phyloP scores from a whole-genome alignment of 169 alveolate species.

The Cryptosporidium tyzzeri region DNA sequence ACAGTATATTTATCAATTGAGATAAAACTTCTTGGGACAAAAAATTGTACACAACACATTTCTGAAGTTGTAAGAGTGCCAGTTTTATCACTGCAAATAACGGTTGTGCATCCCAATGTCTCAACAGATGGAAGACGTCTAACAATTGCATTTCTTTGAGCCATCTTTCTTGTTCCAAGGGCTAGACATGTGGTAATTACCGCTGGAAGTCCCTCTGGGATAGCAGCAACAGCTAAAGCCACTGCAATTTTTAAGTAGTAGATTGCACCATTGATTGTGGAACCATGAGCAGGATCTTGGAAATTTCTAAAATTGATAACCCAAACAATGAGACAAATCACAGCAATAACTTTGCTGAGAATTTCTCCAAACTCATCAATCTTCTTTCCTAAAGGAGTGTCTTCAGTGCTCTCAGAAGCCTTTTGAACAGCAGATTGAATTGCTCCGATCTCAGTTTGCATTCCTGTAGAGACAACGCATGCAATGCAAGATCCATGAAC shows the following conservation, averaged over 20 bases:
- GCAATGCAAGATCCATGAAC: constrained; percentile 94
- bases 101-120: constrained; percentile 98
- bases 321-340: constrained; percentile 96
- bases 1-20: constrained; percentile 78
- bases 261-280: constrained; percentile 93
- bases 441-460: constrained; percentile 98
- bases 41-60: constrained; percentile 86
- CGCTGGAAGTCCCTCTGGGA: constrained; percentile 99
- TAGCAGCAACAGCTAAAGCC: constrained; percentile 99
- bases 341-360: constrained; percentile 91
- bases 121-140: constrained; percentile 96
- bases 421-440: constrained; percentile 95
- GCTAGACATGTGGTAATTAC: constrained; percentile 99
- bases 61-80: constrained; percentile 99
- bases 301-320: constrained; percentile 94
- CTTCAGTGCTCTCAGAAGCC: constrained; percentile 92
- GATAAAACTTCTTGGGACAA: constrained; percentile 60
- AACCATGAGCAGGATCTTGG: constrained; percentile 97
- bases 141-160: constrained; percentile 96
- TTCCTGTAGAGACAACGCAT: constrained; percentile 96
- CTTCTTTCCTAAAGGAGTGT: constrained; percentile 97
- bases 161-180: constrained; percentile 97
- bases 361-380: constrained; percentile 93
- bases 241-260: constrained; percentile 97
- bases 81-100: constrained; percentile 98